Conservation (phyloP, 306 rosid species). For the Quercus wislizeni region DNA sequence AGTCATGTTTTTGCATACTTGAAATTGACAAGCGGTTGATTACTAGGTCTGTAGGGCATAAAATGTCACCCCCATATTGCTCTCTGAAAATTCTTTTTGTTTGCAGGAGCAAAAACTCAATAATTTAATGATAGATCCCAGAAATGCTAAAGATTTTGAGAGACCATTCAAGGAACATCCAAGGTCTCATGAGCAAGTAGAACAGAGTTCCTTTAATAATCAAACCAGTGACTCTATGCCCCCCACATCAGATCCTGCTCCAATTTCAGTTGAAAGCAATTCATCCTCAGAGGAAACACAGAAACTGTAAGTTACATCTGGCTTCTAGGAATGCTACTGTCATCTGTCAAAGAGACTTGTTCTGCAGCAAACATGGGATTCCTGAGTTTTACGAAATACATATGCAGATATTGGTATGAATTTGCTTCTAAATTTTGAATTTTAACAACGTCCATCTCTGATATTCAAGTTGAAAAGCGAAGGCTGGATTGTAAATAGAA, state of each 20-base stretch:
- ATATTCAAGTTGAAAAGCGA: conserved; percentile 28
- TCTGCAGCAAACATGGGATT: conserved; percentile 11
- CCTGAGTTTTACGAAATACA: neutral
- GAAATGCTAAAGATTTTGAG: conserved; percentile 58
- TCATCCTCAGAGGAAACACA: conserved; percentile 45
- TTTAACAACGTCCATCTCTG: conserved; percentile 9
- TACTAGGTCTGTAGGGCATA: neutral
- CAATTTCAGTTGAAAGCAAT: conserved; percentile 41
- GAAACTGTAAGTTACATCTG: conserved; percentile 24
- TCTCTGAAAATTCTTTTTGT: neutral
- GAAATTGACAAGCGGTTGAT: neutral
- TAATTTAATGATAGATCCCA: conserved; percentile 54
- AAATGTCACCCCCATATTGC: neutral
- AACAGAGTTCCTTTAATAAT: conserved; percentile 41
- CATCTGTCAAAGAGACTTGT: conserved; percentile 3
- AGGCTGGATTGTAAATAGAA: conserved; percentile 48
- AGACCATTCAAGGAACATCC: conserved; percentile 53
- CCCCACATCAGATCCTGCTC: conserved; percentile 28
- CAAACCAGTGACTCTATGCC: conserved; percentile 40
- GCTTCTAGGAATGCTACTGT: conserved; percentile 21
- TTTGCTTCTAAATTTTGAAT: conserved; percentile 21
- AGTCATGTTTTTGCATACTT: neutral
- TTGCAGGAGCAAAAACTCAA: conserved; percentile 73
- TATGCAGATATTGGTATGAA: conserved; percentile 14
- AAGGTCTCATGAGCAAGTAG: conserved; percentile 47